Percentiles rank a stretch among this genome's conserved stretches.
Conservation (phyloP, 768 basidiomycete species). For the Hemileccinum rubropunctum region DNA sequence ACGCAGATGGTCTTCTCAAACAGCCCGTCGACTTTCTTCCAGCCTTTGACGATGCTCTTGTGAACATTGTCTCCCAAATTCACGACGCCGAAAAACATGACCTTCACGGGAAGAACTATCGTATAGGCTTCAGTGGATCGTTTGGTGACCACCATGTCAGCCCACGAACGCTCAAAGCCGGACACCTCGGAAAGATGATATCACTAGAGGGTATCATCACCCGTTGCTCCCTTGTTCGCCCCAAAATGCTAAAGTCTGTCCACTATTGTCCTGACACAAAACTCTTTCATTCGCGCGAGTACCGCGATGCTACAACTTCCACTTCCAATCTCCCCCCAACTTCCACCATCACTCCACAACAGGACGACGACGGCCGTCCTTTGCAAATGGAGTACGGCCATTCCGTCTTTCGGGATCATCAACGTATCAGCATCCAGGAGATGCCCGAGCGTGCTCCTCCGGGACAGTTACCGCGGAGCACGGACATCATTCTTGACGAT, state of each 20-base stretch:
- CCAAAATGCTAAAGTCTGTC: constrained; percentile 96
- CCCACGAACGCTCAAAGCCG: constrained; percentile 84
- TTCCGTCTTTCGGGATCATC: constrained; percentile 92
- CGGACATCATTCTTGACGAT: constrained; percentile 93
- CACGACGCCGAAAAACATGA: constrained; percentile 81
- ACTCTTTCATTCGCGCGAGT: constrained; percentile 82
- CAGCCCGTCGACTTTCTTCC: constrained; percentile 84
- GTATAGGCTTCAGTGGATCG: constrained; percentile 90
- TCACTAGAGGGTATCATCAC: constrained; percentile 98
- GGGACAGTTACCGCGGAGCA: constrained; percentile 93
- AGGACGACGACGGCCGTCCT: constrained; percentile 84
- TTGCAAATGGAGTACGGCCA: constrained; percentile 92
- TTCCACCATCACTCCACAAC: constrained; percentile 82
- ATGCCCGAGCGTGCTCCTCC: constrained; percentile 99
- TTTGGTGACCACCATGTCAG: constrained; percentile 99
- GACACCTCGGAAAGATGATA: constrained; percentile 94
- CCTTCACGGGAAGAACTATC: constrained; percentile 75
- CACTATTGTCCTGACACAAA: constrained; percentile 91
- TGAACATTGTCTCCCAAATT: constrained; percentile 66
- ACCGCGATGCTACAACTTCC: constrained; percentile 89
- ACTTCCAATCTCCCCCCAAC: constrained; percentile 85
- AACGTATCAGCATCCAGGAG: constrained; percentile 97
- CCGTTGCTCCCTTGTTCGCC: constrained; percentile 94
- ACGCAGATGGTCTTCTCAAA: constrained; percentile 84
- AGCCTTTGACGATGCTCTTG: constrained; percentile 85